Base-by-base conservation (phyloP, 2,329 filamentous ascomycete genomes). In the Ceratocystis papillata region DNA sequence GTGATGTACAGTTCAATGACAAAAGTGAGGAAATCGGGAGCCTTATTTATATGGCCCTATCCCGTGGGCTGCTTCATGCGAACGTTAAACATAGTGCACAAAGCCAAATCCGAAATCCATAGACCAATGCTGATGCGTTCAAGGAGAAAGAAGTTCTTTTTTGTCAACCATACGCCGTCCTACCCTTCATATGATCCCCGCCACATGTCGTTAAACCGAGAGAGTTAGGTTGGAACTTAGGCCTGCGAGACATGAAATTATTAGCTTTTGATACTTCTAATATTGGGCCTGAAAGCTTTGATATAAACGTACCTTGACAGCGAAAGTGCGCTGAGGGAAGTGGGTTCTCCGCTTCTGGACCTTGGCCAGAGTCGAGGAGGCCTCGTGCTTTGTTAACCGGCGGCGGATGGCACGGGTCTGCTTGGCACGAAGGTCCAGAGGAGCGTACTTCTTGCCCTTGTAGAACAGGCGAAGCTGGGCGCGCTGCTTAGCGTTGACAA, bases 401-500 rank as follows among this genome's bases (percentile, higher is more conserved):
- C 95, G 90, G 77, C 94, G 91, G 82, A 97, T 95, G 77, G 92
- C 94, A 76, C 94, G 92, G 77, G 94, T 99, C 84, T 94, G 87
- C 89, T 97, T 97, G 78, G 91, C 81, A 80, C 94, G 90, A 83
- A 99, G 92, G 80, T 99, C 95, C 78, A 99, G 90, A 72, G 94
- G 94, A 71, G 91, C 82, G 86, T 96, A 96, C 86, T 96, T 97
- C 90, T 97, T 97, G 87, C 88, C 89, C 86, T 96, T 95, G 87
- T 99, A 99, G 89, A 97, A 97, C 73, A 97, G 85, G 75, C 92
- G 91, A 76, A 99, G 90, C 83, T 97, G 92, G 73, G 90, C 84
- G 79, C 95, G 89, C 85, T 99, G 94, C 87, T 96, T 97, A 81
- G 91, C 88, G 86, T 97, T 99, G 87, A 99, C 96, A 83, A 99